Percentiles rank a stretch among this genome's conserved stretches.
Conservation (phyloP, 768 basidiomycete species). For the Lentinula guzmanii region DNA sequence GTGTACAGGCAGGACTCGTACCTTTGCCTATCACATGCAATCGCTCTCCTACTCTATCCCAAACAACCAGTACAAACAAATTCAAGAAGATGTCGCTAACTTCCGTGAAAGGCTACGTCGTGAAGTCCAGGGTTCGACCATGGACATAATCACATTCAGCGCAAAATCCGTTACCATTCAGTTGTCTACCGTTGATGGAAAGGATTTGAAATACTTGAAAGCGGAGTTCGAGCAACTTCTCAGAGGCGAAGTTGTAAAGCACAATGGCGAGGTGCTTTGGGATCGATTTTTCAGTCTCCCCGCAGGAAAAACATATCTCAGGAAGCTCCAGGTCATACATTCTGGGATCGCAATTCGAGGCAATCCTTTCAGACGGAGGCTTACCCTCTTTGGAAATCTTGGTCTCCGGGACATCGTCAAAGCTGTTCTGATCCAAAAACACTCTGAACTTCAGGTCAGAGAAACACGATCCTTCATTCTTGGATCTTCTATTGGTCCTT, state of each 20-base stretch:
- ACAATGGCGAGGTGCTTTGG: constrained; percentile 54
- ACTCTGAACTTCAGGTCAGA: constrained; percentile 32
- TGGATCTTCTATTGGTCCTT: constrained; percentile 35
- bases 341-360: constrained; percentile 37
- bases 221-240: constrained; percentile 52
- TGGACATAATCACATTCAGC: constrained; percentile 10
- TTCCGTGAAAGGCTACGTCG: constrained; percentile 33
- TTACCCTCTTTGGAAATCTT: constrained; percentile 52
- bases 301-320: constrained; percentile 39
- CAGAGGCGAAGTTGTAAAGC: constrained; percentile 51
- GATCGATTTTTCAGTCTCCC: constrained; percentile 50
- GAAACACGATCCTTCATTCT: constrained; percentile 42
- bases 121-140: constrained; percentile 20
- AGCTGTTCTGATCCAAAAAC: constrained; percentile 39
- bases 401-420: constrained; percentile 33
- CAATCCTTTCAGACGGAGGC: constrained; percentile 32
- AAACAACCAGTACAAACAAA: constrained; percentile 26
- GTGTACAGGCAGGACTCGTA: constrained; percentile 36
- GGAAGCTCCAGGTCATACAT: constrained; percentile 30
- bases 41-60: constrained; percentile 43
- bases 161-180: constrained; percentile 30
- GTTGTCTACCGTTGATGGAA: constrained; percentile 43
- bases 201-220: constrained; percentile 51
- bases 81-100: constrained; percentile 38
- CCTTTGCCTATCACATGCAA: constrained; percentile 50